A percentile compares a stretch with the other conserved stretches of the same genome.
These are phyloP conservation scores for Ophiostoma sp. DNA, from an alignment of 2,329 filamentous ascomycete genomes.

Conservation along the genomic window DNA sequence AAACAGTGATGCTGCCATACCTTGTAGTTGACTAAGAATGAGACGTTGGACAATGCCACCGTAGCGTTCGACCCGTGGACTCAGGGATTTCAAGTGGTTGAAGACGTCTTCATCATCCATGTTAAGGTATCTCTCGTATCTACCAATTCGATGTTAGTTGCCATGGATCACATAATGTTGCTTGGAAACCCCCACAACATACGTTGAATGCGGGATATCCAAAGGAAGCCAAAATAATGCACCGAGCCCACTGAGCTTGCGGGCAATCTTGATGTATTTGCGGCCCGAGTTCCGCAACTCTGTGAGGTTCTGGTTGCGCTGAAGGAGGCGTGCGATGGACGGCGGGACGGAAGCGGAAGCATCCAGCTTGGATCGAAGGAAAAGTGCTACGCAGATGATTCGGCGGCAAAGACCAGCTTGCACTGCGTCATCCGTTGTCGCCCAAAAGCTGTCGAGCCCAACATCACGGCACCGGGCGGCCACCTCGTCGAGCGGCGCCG, in stretches of 20 bases:
- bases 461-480: conserved; percentile 12
- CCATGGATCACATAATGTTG: not conserved
- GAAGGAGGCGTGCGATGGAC: conserved; percentile 26
- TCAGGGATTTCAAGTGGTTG: conserved; percentile 29
- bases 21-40: conserved; percentile 23
- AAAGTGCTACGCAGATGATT: conserved; percentile 32
- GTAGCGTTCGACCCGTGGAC: conserved; percentile 24
- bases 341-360: conserved; percentile 26
- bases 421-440: conserved; percentile 7
- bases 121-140: conserved; percentile 35
- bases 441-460: conserved; percentile 31
- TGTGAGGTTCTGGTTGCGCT: conserved; percentile 26
- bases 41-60: conserved; percentile 28
- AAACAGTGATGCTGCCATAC: not conserved
- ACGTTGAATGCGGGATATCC: conserved; percentile 34
- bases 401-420: conserved; percentile 31
- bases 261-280: conserved; percentile 35
- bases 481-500: conserved; percentile 23
- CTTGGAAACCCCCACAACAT: not conserved
- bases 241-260: conserved; percentile 31
- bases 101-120: conserved; percentile 34
- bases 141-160: conserved; percentile 16
- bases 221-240: conserved; percentile 34
- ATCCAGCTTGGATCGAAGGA: conserved; percentile 31
- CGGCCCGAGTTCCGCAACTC: conserved; percentile 33